A percentile compares a stretch with the other conserved stretches of the same genome.
These are phyloP conservation scores for Alternaria gansuensis DNA, from an alignment of 2,329 filamentous ascomycete species.

Conservation along the genomic window DNA sequence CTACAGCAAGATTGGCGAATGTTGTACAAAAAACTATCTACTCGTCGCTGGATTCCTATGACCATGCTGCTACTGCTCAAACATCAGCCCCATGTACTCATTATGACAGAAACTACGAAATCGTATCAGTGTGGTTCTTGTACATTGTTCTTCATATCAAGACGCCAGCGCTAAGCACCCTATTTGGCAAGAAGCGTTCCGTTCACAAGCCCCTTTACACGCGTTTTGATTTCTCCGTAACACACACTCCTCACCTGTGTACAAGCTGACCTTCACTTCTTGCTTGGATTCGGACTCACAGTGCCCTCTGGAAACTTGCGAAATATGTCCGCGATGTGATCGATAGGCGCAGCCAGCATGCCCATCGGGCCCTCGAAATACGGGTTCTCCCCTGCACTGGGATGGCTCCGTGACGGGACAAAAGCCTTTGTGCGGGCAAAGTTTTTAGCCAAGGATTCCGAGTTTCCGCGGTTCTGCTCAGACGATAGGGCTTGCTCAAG, in stretches of 20 bases:
- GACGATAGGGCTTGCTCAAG: slow-evolving; percentile 37
- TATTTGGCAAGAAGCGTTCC: too few species aligned
- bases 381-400: slow-evolving; percentile 58
- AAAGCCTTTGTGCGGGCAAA: slow-evolving; percentile 48
- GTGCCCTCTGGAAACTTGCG: slow-evolving; percentile 61
- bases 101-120: too few species aligned
- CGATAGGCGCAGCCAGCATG: slow-evolving; percentile 65
- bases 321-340: slow-evolving; percentile 65
- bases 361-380: slow-evolving; percentile 66
- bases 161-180: too few species aligned
- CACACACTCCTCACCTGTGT: neutral
- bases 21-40: too few species aligned
- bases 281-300: slow-evolving; percentile 35
- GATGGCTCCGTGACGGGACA: slow-evolving; percentile 44
- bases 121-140: too few species aligned
- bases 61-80: too few species aligned
- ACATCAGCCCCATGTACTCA: too few species aligned
- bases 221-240: neutral
- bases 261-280: slow-evolving; percentile 18
- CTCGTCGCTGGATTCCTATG: too few species aligned
- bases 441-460: slow-evolving; percentile 40
- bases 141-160: too few species aligned
- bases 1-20: too few species aligned
- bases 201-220: too few species aligned
- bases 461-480: slow-evolving; percentile 27